Evolutionary conservation across 345 rosid species (phyloP), one percentile per base, ranked within the genome.

Genomic region (Euphorbia pulcherrima): DNA sequence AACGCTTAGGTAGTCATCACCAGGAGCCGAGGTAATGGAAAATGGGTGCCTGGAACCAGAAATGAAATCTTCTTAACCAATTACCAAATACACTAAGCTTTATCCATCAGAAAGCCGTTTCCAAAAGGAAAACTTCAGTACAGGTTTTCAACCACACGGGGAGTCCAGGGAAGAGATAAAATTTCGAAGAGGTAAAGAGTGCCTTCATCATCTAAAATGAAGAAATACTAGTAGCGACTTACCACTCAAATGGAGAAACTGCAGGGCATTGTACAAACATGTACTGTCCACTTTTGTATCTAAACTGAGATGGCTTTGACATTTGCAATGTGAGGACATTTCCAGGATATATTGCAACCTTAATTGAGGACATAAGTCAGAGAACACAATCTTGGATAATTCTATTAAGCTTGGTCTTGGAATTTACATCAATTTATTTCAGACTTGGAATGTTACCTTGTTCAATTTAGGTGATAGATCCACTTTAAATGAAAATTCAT

Each of bases 311-410:
- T 56, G 99, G 99, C 84, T 88, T 94, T 12, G 97, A 91, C 99
- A 94, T 94, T 81, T 89, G 92, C 75, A 94, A 71, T 37, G 99
- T 87, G 23, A 94, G 82, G 74, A 94, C 99, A 18, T 92, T 86
- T 72, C 99, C 99, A 29, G 97, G 96, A 82, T 94, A 94, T 71
- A 94, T 91, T 39, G 97, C 99, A 64, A 94, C 99, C 99, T n/a
- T 5, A 29, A 14, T 20, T 21, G 9, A 53, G 28, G 14, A 30
- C 7, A 9, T 23, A 51, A 27, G 14, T 30, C 65, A 35, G 1
- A 41, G 11, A 35, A 23, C 57, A 53, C 50, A 44, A 44, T 1
- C 18, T 44, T 14, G 18, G 50, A 44, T 12, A 44, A 14, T 44
- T 33, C 37, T 33, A 33, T 33, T 26, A 13, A 0, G 18, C 33